Evolutionary conservation across 371 early-diverging fungal species (phyloP), one percentile per base, ranked within the genome.

Genomic region (Circinella umbellata): DNA sequence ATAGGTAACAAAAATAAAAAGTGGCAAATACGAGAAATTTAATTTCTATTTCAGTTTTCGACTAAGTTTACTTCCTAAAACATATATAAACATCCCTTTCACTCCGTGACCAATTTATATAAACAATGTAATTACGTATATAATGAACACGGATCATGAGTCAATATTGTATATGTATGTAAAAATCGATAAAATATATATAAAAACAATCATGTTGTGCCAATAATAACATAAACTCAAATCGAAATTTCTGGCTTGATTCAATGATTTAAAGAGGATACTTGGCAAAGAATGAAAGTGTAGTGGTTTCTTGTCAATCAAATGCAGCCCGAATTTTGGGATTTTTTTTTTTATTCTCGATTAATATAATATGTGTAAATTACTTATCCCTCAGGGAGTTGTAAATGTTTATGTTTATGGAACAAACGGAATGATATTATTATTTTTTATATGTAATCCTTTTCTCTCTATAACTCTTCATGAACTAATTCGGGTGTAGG

Each of bases 311-410:
- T 17, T 57, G 20, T 42, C 57, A 57, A 34, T 34, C 57, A 34
- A 18, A 57, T 18, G 27, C 57, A 57, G 57, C 57, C 57, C 35
- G 57, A 57, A 27, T 57, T 27, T 34, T 34, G n/a, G 57, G 34
- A 27, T 27, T 57, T 57, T 57, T 57, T 57, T 57, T 34, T 57
- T 57, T 51, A 51, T 51, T 51, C n/a, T 51, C 42, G 51, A n/a
- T 15, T 0, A 51, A 17, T 51, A 15, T 51, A 51, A 14, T 17
- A 5, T 4, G 4, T 51, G 51, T n/a, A 13, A 51, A 13, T 51
- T 27, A 27, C 14, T n/a, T 51, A 15, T 57, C 57, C 27, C 57
- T 57, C 57, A 57, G 34, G 34, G 14, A 57, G 35, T 57, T 53
- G 15, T 18, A 18, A 13, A 34, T 27, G 10, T 57, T 17, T 57